Base-by-base conservation (phyloP, 2,329 filamentous ascomycete genomes). In the Neoscytalidium dimidiatum region DNA sequence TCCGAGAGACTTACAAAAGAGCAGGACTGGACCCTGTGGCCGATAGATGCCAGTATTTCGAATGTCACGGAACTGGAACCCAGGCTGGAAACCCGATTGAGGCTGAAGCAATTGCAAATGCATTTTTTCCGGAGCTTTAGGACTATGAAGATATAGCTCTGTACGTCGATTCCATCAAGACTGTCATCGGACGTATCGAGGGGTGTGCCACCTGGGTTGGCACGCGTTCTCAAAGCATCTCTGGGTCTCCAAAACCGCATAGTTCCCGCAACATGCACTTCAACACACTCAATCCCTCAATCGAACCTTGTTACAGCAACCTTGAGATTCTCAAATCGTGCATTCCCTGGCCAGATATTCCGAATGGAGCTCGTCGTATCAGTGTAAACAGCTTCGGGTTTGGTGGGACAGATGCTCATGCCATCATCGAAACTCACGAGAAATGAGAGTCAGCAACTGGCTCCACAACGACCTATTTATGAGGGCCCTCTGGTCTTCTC, bases 111-210 rank as follows among this genome's bases (percentile, higher is more conserved):
- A 72, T 64, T 11, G 6, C 33, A 1, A 8, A 60, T 11, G 29
- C 38, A 0, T 64, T 64, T n/a, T 64, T 64, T n/a, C n/a, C 62
- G 1, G 23, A 7, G 8, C 4, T 23, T 0, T 3, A 14, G 3
- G 35, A 44, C 7, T 23, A 29, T 4, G 2, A 2, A 1, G 52
- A 38, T 6, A 64, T 65, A 2, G 19, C 48, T 17, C 29, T 72
- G 8, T 67, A 65, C n/a, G 58, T 69, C 9, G 72, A 72, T 2
- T 68, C 68, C 1, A 66, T 71, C 19, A 75, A 68, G 77, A 81
- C 72, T 70, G 74, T 80, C 21, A 71, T 82, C 41, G 80, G 80
- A 1, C 80, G 82, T 66, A 74, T 74, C 0, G 78, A 82, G 68
- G 78, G 75, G 3, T 72, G 75, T 1, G 76, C 77, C n/a, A n/a